Evolutionary conservation across 805 yeast genomes (phyloP).

Genomic region (Myxozyma kluyveri): DNA sequence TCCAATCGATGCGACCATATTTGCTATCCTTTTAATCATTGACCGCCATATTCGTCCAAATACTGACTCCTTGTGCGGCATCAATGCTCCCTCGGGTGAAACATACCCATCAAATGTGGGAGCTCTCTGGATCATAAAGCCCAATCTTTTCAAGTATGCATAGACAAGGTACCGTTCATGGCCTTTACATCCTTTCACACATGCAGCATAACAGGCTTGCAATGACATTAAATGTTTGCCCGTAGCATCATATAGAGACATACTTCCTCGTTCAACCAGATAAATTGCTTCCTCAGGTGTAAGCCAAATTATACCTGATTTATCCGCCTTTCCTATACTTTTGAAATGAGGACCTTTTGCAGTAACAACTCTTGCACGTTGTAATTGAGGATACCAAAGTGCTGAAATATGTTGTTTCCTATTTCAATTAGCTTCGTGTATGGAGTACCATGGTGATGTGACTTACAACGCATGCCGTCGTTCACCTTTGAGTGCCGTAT

Average conservation of each 20-base stretch:
- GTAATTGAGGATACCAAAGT: constrained; percentile 43
- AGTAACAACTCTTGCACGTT: constrained; percentile 43
- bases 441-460: background rate
- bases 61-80: no score
- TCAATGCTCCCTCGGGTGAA: constrained; percentile 7
- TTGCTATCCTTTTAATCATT: no score
- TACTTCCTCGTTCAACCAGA: constrained; percentile 75
- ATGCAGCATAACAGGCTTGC: constrained; percentile 59
- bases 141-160: constrained; percentile 70
- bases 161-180: constrained; percentile 64
- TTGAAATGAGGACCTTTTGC: constrained; percentile 72
- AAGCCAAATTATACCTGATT: constrained; percentile 51
- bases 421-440: background rate
- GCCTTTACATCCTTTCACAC: constrained; percentile 44
- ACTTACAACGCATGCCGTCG: constrained; percentile 35
- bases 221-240: constrained; percentile 51
- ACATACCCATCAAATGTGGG: constrained; percentile 15
- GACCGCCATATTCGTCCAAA: no score
- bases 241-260: constrained; percentile 42
- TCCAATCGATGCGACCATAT: no score
- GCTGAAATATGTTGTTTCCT: constrained; percentile 54
- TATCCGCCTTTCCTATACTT: constrained; percentile 64
- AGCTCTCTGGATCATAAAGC: constrained; percentile 58
- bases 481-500: constrained; percentile 51
- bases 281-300: constrained; percentile 69